These are phyloP conservation scores for Ceratocystis cacaofunesta DNA, from an alignment of 2,329 filamentous ascomycete genomes.

Conservation along the genomic window DNA sequence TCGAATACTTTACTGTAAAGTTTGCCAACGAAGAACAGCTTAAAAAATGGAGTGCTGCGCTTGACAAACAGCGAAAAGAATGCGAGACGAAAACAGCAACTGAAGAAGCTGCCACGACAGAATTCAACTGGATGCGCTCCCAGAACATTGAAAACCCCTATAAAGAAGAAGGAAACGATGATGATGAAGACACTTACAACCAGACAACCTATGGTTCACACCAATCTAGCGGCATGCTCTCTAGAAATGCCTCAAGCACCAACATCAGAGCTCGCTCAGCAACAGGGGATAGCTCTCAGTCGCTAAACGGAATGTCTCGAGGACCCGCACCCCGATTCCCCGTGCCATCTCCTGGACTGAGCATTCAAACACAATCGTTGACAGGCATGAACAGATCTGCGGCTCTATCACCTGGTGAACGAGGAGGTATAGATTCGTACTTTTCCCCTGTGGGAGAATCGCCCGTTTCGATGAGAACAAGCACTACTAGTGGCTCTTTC, in stretches of 20 bases:
- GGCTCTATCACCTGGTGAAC: constrained; percentile 41
- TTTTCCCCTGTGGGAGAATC: constrained; percentile 81
- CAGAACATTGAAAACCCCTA: constrained; percentile 74
- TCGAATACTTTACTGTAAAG: constrained; percentile 91
- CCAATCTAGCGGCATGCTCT: constrained; percentile 26
- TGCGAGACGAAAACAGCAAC: constrained; percentile 35
- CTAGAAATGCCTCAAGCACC: constrained; percentile 55
- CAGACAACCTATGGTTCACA: constrained; percentile 13
- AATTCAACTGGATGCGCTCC: constrained; percentile 66
- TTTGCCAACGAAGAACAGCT: constrained; percentile 84
- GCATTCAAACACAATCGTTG: constrained; percentile 44
- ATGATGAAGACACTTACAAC: constrained; percentile 35
- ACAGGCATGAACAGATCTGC: constrained; percentile 19
- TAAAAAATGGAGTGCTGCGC: constrained; percentile 75
- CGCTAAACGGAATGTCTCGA: constrained; percentile 40
- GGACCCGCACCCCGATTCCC: constrained; percentile 60
- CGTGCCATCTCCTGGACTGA: constrained; percentile 46
- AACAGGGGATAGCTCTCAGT: constrained; percentile 54
- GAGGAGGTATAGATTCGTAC: constrained; percentile 60
- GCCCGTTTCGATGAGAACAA: constrained; percentile 60
- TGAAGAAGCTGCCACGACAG: constrained; percentile 42
- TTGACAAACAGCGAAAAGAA: constrained; percentile 61
- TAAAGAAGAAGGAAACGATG: constrained; percentile 48
- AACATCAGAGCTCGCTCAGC: constrained; percentile 63
- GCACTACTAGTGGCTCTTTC: constrained; percentile 62